Evolutionary conservation across 2,329 filamentous ascomycete species (phyloP), one percentile per base, ranked within the genome.

Genomic region (Alternaria panax): DNA sequence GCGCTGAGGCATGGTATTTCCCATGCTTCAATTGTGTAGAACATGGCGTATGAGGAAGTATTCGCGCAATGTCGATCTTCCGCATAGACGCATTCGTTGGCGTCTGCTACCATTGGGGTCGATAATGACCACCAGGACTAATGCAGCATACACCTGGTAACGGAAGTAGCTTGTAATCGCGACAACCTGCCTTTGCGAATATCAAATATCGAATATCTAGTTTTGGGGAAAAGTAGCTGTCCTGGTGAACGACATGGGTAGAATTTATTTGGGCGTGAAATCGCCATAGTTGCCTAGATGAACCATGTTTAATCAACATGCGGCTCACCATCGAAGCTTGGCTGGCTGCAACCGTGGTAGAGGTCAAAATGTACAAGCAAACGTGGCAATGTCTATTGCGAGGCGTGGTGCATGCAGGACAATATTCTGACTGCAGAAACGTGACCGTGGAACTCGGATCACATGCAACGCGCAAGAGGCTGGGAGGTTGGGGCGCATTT

Each of bases 391-490:
- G 18, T 47, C 12, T 34, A 32, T 34, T 47, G 45, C 28, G 45
- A 30, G 45, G 45, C 45, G 18, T 47, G 45, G 45, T 47, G 45
- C 45, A 47, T 47, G 45, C 28, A 47, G 18, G 7, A 18, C 45
- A 47, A 47, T 47, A 16, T 32, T 47, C 12, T 34, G 45, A 32
- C 28, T 47, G 45, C 45, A 47, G 45, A 30, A 18, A 42, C 16
- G 45, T 20, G 45, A 47, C 34, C 27, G 38, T 20, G 28, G 54
- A 43, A 25, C 27, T 43, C 18, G 54, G 34, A 27, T 38, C 34
- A 38, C 24, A 42, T 50, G 27, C 8, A 32, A 25, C 25, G 9
- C 28, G 8, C 28, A 28, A 25, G 32, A 34, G 34, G 43, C 43
- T 7, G 25, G 14, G n/a, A 14, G 28, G 20, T 25, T 36, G 36